phyloP scores from a whole-genome alignment of 768 basidiomycete genomes.

The Kwoniella dejecticola region DNA sequence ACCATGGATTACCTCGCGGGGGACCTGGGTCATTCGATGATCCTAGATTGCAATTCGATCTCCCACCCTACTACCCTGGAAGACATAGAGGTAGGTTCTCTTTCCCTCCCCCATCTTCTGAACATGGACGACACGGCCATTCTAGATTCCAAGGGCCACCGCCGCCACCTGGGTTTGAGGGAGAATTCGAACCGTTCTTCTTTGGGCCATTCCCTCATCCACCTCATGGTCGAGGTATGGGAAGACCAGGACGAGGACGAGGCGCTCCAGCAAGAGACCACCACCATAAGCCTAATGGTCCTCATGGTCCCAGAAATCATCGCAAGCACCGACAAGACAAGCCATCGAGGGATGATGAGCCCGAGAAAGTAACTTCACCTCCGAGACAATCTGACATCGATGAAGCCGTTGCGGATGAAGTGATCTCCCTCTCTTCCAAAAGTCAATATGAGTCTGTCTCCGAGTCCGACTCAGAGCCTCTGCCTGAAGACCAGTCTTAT shows the following conservation, averaged over 20 bases:
- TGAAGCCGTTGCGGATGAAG: background rate
- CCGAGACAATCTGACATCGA: too few species aligned
- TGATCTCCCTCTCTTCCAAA: background rate
- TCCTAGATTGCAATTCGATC: background rate
- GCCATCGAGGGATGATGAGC: background rate
- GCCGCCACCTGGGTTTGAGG: background rate
- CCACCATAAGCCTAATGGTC: background rate
- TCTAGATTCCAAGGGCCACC: too few species aligned
- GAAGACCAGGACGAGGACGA: background rate
- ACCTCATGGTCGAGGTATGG: background rate
- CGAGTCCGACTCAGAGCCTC: too few species aligned
- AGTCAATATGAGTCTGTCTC: too few species aligned
- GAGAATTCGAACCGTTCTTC: background rate
- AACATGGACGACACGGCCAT: too few species aligned
- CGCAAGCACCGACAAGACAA: background rate
- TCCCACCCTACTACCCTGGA: too few species aligned
- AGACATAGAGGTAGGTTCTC: too few species aligned
- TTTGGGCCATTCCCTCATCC: slow-evolving; percentile 6
- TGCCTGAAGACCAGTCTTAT: background rate
- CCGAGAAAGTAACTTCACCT: too few species aligned
- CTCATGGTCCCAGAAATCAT: background rate
- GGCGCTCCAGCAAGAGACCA: background rate
- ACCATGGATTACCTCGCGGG: background rate
- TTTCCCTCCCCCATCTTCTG: too few species aligned
- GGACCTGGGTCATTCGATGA: background rate